These are phyloP conservation scores for Cercospora nicotianae DNA, from an alignment of 2,329 filamentous ascomycete species.

Conservation along the genomic window DNA sequence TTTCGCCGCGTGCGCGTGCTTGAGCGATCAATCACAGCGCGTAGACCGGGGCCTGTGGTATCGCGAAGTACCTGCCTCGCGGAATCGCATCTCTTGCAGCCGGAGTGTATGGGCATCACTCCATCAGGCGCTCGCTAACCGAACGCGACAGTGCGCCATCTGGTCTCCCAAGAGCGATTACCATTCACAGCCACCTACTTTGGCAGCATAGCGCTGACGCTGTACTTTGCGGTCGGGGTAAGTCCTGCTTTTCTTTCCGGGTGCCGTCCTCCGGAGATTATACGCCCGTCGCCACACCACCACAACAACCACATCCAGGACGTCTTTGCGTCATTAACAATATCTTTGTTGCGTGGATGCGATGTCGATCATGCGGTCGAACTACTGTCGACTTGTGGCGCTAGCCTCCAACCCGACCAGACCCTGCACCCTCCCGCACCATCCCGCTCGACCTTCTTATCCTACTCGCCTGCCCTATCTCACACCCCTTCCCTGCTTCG, in stretches of 20 bases:
- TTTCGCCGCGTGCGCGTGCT: conserved; percentile 17
- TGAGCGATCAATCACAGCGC: conserved; percentile 24
- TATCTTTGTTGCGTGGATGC: conserved; percentile 28
- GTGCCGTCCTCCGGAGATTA: conserved; percentile 10
- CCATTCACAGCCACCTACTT: conserved; percentile 96
- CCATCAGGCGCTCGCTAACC: conserved; percentile 22
- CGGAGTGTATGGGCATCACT: conserved; percentile 19
- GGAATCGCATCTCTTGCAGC: conserved; percentile 23
- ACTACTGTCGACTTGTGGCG: conserved; percentile 23
- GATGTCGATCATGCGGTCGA: conserved; percentile 28
- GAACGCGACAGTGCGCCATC: conserved; percentile 61
- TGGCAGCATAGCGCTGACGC: conserved; percentile 82
- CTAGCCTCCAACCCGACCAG: conserved; percentile 13
- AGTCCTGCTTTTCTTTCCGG: conserved; percentile 47
- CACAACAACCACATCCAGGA: conserved; percentile 15
- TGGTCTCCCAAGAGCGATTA: conserved; percentile 78
- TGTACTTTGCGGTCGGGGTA: conserved; percentile 91
- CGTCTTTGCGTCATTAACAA: conserved; percentile 22
- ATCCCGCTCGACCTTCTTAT: conserved; percentile 18
- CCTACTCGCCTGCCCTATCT: conserved; percentile 23
- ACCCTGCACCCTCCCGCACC: conserved; percentile 19
- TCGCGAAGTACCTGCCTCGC: conserved; percentile 17
- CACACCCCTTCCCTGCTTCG: conserved; percentile 11
- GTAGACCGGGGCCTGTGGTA: conserved; percentile 14
- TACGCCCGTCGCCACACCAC: conserved; percentile 22